These are phyloP conservation scores for Pseudogymnoascus sp. DNA, from an alignment of 2,329 filamentous ascomycete genomes.

Conservation along the genomic window DNA sequence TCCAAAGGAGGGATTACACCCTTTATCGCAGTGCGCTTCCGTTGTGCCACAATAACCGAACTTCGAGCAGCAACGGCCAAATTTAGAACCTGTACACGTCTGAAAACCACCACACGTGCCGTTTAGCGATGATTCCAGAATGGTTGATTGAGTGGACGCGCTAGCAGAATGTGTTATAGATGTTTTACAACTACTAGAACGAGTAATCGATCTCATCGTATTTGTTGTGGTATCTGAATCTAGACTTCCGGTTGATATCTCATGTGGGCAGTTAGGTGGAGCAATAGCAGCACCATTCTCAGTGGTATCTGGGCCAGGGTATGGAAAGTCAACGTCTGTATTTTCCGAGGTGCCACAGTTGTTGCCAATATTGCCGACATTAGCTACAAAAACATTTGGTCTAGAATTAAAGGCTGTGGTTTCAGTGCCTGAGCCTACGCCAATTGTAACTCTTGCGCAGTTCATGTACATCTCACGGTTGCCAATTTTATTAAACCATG, in stretches of 20 bases:
- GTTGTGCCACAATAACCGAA: constrained; percentile 15
- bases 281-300: too few relatives aligned
- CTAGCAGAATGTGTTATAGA: too few relatives aligned
- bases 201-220: too few relatives aligned
- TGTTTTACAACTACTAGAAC: too few relatives aligned
- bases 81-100: constrained; percentile 15
- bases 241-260: too few relatives aligned
- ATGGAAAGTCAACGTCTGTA: constrained; percentile 44
- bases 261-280: too few relatives aligned
- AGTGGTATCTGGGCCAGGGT: constrained; percentile 36
- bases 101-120: constrained; percentile 14
- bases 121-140: not conserved
- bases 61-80: constrained; percentile 18
- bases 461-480: constrained; percentile 61
- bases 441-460: constrained; percentile 48
- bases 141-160: too few relatives aligned
- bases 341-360: constrained; percentile 39
- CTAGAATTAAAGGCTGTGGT: constrained; percentile 31
- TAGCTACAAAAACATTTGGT: constrained; percentile 47
- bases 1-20: constrained; percentile 15
- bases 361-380: constrained; percentile 37
- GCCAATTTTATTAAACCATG: constrained; percentile 48
- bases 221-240: too few relatives aligned
- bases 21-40: constrained; percentile 15
- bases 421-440: constrained; percentile 18